Percentiles rank a stretch among this genome's conserved stretches.
Evolutionary conservation across 495 filamentous ascomycete genomes (phyloP).

Genomic region (Neurospora africana): DNA sequence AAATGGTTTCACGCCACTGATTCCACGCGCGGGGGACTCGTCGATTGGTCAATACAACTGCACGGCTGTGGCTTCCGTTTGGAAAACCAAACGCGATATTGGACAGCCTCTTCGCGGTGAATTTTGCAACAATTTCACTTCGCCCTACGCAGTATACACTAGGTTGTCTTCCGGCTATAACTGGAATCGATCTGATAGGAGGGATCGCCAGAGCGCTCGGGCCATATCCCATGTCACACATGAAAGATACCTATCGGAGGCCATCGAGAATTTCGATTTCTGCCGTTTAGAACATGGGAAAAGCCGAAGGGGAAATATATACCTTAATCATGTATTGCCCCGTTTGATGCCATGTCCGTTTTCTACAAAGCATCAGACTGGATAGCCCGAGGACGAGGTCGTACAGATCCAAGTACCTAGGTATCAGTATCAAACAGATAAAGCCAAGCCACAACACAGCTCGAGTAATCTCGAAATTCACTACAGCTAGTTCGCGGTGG

Average conservation of each 20-base stretch:
- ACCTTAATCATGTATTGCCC: background rate
- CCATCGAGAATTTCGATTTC: background rate
- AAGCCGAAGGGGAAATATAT: background rate
- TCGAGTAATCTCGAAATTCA: background rate
- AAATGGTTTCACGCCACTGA: background rate
- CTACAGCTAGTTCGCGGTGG: background rate
- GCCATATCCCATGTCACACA: background rate
- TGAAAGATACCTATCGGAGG: background rate
- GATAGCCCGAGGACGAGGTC: background rate
- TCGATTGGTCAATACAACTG: background rate
- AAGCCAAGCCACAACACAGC: background rate
- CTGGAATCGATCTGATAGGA: background rate
- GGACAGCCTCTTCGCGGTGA: background rate
- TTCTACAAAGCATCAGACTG: background rate
- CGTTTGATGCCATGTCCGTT: background rate
- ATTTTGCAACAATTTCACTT: background rate
- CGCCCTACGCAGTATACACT: no score
- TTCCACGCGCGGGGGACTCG: background rate
- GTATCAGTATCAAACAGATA: background rate
- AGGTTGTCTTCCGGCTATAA: background rate
- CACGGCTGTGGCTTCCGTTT: background rate
- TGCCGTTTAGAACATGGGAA: background rate
- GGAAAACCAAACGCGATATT: background rate
- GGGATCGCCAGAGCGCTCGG: background rate
- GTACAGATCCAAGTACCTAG: background rate